Base-by-base conservation (phyloP, 1,139 yeast genomes). In the Diutina pseudorugosa region DNA sequence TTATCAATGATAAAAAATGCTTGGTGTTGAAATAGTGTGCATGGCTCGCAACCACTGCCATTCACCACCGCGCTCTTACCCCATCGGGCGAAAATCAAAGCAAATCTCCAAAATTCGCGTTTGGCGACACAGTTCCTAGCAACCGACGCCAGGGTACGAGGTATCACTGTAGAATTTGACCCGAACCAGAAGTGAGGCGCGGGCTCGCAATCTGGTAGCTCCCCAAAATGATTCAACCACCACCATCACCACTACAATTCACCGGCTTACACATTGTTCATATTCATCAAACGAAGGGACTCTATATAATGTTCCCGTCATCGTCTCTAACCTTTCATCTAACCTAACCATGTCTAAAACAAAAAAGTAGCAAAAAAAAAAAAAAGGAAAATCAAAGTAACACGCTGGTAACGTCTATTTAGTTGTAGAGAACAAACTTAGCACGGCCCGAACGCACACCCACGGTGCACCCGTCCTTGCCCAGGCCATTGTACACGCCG, bases 401-500 rank as follows among this genome's bases (percentile, higher is more conserved):
- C 27, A 27, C 5, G n/a, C n/a, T 11, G 36, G 12, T 11, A 30
- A 30, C 11, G 36, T 30, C 36, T 14, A 30, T 30, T 30, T 45
- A 45, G 23, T 45, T 45, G 73, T 83, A 85, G 59, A 81, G 75
- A 58, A 84, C 86, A 67, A 82, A 84, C 64, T 82, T 73, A 58
- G 90, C 91, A 53, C 68, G 68, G 68, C 93, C 93, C 47, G 71
- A 65, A 51, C 80, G 74, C 55, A 85, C 87, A 56, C 85, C 80
- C 58, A 82, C 85, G 52, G 93, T 85, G 75, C 93, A 85, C 59
- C 93, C 93, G 62, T 83, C 89, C 23, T 80, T 55, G 55, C 87
- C 86, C 56, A 67, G 62, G 59, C 88, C 88, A 58, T 72, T 73
- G 73, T 79, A 85, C 27, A 59, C 57, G 64, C 91, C 90, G 61